A percentile compares a stretch with the other conserved stretches of the same genome.
phyloP scores from a whole-genome alignment of 1,284 basidiomycete species.

The Microbotryum lychnidis-dioicae region DNA sequence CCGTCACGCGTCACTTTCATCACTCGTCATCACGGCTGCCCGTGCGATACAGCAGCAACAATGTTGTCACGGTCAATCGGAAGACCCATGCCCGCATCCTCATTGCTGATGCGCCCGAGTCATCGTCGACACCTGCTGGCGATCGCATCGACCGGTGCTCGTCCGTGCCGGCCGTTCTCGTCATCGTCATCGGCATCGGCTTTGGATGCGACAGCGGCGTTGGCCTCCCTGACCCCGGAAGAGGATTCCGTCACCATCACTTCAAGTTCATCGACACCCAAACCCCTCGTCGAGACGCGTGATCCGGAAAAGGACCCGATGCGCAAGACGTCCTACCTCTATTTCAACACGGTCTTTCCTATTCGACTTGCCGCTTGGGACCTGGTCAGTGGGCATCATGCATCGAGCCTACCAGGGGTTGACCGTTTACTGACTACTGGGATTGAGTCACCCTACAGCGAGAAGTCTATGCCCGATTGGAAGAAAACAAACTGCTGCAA shows the following conservation, averaged over 20 bases:
- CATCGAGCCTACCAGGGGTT: background rate
- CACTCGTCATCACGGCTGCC: too few species aligned
- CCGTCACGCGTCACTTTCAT: too few species aligned
- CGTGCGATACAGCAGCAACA: too few species aligned
- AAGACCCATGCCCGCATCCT: too few species aligned
- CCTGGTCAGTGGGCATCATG: slow-evolving; percentile 1
- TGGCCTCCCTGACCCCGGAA: too few species aligned
- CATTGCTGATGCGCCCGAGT: too few species aligned
- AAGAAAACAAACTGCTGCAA: slow-evolving; percentile 20
- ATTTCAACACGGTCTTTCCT: slow-evolving; percentile 31
- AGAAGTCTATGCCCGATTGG: slow-evolving; percentile 18
- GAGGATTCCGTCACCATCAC: background rate
- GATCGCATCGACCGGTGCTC: too few species aligned
- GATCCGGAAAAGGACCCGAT: background rate
- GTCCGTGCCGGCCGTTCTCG: too few species aligned
- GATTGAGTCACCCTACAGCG: slow-evolving; percentile 1
- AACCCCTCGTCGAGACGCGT: background rate
- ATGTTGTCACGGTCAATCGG: too few species aligned
- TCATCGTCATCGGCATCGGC: too few species aligned
- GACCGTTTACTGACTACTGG: background rate
- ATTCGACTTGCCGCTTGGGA: slow-evolving; percentile 30
- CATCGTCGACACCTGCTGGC: too few species aligned
- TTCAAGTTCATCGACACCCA: background rate
- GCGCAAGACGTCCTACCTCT: slow-evolving; percentile 20
- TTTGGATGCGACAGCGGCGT: too few species aligned